Conservation (phyloP, 2,329 filamentous ascomycete species). For the Aschersonia sp. region DNA sequence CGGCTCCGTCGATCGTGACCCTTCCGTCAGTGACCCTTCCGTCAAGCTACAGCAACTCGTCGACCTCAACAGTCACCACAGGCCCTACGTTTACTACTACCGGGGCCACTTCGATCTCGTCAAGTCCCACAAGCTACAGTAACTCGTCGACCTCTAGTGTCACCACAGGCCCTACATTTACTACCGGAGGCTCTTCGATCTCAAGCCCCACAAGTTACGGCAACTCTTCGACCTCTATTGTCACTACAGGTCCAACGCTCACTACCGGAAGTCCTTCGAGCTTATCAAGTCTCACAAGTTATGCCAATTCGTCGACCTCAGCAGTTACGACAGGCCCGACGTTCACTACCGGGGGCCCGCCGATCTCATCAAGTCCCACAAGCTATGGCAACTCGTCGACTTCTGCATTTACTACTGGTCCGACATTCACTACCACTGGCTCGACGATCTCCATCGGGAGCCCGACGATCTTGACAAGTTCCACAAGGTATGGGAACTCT, state of each 20-base stretch:
- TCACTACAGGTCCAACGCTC: no score
- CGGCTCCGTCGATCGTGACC: no score
- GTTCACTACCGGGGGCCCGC: neutral
- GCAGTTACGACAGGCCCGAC: neutral
- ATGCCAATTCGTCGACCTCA: neutral
- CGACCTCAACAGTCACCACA: neutral
- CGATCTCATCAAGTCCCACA: neutral
- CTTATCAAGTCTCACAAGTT: neutral
- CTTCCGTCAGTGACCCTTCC: no score
- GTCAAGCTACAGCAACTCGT: neutral
- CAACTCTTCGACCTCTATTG: no score
- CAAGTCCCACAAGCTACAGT: neutral
- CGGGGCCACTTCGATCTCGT: neutral
- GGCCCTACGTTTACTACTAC: neutral
- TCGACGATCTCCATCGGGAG: no score
- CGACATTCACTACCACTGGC: no score
- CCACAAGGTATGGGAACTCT: no score
- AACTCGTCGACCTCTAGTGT: neutral
- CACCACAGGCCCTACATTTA: neutral
- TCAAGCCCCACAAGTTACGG: neutral
- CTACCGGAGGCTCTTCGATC: no score
- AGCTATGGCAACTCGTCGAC: neutral
- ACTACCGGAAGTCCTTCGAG: neutral
- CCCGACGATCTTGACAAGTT: no score
- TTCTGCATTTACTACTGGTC: neutral